These are phyloP conservation scores for Acacia melanoxylon DNA, from an alignment of 306 rosid species.

Conservation along the genomic window DNA sequence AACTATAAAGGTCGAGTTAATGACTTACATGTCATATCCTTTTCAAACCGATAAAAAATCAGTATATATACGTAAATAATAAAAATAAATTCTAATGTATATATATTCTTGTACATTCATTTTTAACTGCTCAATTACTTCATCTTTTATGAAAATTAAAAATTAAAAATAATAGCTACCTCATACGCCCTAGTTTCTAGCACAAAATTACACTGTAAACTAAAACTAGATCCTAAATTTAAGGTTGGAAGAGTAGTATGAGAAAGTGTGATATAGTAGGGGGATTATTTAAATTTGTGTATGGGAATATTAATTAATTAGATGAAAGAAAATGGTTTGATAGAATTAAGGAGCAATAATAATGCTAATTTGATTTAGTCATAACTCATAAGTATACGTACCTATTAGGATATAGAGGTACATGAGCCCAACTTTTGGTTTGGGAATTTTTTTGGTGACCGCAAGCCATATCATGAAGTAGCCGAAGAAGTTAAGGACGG, in stretches of 20 bases:
- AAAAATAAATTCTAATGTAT: not conserved
- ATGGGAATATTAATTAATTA: not conserved
- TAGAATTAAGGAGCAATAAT: not conserved
- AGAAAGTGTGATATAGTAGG: too few species aligned
- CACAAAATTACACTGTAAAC: too few species aligned
- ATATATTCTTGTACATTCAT: not conserved
- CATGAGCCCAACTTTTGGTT: slow-evolving; percentile 67
- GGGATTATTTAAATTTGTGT: not conserved
- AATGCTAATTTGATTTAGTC: not conserved
- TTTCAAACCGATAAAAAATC: not conserved
- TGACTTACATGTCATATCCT: not conserved
- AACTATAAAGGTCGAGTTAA: not conserved
- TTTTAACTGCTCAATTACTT: too few species aligned
- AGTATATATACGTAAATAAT: not conserved
- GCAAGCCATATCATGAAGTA: slow-evolving; percentile 86
- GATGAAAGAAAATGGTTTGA: not conserved
- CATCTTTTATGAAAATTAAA: too few species aligned
- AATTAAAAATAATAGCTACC: too few species aligned
- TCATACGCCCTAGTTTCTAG: too few species aligned
- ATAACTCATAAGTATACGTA: not conserved
- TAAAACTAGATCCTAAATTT: too few species aligned
- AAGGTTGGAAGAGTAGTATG: too few species aligned
- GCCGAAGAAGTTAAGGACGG: slow-evolving; percentile 61
- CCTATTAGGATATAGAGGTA: slow-evolving; percentile 67
- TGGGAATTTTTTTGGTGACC: slow-evolving; percentile 38